Evolutionary conservation across 108 stramenopile species (phyloP).

Genomic region (Schizochytrium sp.): DNA sequence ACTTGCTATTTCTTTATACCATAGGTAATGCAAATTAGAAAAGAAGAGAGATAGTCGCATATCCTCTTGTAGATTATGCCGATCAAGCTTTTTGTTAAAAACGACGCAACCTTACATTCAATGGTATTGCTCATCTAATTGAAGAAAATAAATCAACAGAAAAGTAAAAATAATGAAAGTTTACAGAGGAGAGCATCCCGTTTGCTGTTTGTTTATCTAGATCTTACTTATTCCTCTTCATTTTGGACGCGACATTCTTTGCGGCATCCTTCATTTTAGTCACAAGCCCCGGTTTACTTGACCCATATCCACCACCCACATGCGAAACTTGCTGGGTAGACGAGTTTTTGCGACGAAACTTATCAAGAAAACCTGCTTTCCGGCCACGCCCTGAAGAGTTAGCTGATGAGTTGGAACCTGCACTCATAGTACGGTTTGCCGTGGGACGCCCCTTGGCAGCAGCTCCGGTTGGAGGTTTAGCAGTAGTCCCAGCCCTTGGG

Average conservation of each 20-base stretch:
- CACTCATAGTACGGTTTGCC: background rate
- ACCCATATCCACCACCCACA: background rate
- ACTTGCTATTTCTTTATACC: no score
- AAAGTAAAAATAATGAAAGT: background rate
- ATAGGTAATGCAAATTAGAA: no score
- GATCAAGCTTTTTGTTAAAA: no score
- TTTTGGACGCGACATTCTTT: slow-evolving; percentile 30
- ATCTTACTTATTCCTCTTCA: background rate
- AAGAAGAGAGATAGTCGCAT: no score
- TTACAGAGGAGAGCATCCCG: background rate
- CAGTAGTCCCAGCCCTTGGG: background rate
- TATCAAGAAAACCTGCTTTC: background rate
- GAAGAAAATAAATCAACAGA: background rate
- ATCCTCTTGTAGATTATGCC: no score
- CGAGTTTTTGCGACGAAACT: slow-evolving; percentile 1
- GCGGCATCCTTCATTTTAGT: slow-evolving; percentile 6
- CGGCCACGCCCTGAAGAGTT: background rate
- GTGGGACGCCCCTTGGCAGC: background rate
- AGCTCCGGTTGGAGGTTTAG: background rate
- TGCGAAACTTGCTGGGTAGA: background rate
- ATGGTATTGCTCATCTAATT: no score
- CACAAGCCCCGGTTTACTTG: background rate
- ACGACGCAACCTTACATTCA: no score
- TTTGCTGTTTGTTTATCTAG: background rate
- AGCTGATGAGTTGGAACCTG: background rate